Base-by-base conservation (phyloP, 2,329 filamentous ascomycete genomes). In the Aspergillus nomiae region DNA sequence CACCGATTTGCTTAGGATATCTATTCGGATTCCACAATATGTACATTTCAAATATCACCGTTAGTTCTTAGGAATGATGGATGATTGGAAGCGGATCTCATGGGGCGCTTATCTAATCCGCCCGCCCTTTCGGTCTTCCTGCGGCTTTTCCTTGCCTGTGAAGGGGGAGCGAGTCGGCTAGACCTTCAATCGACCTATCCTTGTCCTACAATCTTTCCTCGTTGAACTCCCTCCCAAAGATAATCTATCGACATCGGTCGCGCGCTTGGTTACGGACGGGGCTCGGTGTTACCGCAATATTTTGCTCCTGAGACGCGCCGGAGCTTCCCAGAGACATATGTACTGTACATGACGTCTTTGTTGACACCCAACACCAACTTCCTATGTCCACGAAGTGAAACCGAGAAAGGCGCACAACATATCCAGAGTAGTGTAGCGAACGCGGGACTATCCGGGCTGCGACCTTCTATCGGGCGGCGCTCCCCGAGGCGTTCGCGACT, bases 331-430 rank as follows among this genome's bases (percentile, higher is more conserved):
- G 62, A 57, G 60, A 60, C 62, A 53, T 56, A 61, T 74, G 73
- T 70, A 77, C 75, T 59, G 60, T 74, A 74, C 70, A 77, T 77
- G 74, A 76, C 74, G 73, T 75, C 72, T 76, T 71, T 76, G 74
- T 76, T 76, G 73, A 75, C 70, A 68, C 63, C 56, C 51, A 65
- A 48, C 51, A 55, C 56, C 63, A 59, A 58, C 63, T 62, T 66
- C 57, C 64, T 65, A 68, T 64, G 59, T 59, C 51, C 55, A 59
- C 65, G 56, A 58, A 55, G 62, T 38, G 58, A 46, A 58, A 56
- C 60, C 24, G 34, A 54, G 58, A 61, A 57, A 65, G 63, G 48
- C 58, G 45, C 60, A 45, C 34, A 36, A 43, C 32, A 48, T 30
- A 57, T 34, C 34, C 54, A 14, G 60, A 19, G 34, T 56, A 19